Conservation (phyloP, 805 yeast species). For the Yarrowia keelungensis region DNA sequence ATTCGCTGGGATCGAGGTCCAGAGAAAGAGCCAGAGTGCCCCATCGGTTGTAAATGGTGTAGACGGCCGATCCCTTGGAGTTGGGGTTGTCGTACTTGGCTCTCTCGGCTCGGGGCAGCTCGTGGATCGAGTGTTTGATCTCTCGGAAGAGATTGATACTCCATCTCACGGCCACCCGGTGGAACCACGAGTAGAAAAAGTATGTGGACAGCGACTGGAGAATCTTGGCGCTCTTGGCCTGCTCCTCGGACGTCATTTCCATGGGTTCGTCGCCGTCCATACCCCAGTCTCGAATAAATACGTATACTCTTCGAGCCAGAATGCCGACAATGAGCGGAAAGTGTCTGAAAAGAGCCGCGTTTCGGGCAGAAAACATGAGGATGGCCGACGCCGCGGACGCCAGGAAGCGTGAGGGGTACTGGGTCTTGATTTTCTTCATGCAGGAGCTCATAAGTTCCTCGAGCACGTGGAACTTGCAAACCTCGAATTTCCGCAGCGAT, state of each 20-base stretch:
- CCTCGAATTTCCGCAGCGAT: constrained; percentile 40
- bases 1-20: constrained; percentile 32
- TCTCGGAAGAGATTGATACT: constrained; percentile 49
- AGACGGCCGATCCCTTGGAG: constrained; percentile 16
- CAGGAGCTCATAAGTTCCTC: constrained; percentile 69
- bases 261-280: constrained; percentile 50
- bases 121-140: constrained; percentile 43
- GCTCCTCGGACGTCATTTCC: constrained; percentile 51
- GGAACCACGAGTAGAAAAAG: constrained; percentile 54
- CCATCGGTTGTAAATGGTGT: constrained; percentile 35
- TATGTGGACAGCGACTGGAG: constrained; percentile 68
- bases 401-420: constrained; percentile 80
- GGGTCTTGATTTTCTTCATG: constrained; percentile 66
- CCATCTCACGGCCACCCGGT: constrained; percentile 47
- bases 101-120: constrained; percentile 26
- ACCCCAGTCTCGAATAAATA: constrained; percentile 61
- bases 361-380: constrained; percentile 58
- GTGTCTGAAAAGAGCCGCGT: constrained; percentile 49
- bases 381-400: constrained; percentile 69
- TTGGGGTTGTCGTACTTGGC: constrained; percentile 34
- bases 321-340: constrained; percentile 53
- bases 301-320: constrained; percentile 64
- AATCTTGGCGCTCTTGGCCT: constrained; percentile 63
- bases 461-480: constrained; percentile 63
- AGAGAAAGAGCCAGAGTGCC: constrained; percentile 26